Conservation (phyloP, 2,329 filamentous ascomycete species). For the Dothideomycetes sp. region DNA sequence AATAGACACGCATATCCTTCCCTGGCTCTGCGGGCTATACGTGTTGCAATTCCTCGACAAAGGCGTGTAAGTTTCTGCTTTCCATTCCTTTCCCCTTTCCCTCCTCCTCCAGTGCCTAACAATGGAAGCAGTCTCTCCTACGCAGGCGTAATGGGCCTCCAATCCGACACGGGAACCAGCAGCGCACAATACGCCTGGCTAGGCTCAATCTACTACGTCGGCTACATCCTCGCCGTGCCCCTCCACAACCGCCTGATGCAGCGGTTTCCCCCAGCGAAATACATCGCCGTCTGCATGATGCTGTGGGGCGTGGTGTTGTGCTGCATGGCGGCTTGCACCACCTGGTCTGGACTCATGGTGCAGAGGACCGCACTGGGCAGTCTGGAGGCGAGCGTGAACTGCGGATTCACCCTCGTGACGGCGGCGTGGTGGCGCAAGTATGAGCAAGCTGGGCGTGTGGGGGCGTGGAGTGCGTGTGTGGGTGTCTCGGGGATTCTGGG, state of each 20-base stretch:
- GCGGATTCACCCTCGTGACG: not conserved
- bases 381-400: slow-evolving; percentile 14
- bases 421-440: not conserved
- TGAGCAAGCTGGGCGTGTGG: not conserved
- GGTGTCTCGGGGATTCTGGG: not conserved
- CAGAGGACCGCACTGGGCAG: slow-evolving; percentile 22
- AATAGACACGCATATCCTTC: too few species aligned
- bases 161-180: too few species aligned
- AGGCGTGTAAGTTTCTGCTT: too few species aligned
- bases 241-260: slow-evolving; percentile 1
- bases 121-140: too few species aligned
- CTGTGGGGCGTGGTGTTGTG: slow-evolving; percentile 19
- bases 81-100: too few species aligned
- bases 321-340: slow-evolving; percentile 18
- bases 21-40: too few species aligned
- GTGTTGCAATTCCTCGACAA: too few species aligned
- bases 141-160: too few species aligned
- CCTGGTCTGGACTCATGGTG: slow-evolving; percentile 17
- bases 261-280: slow-evolving; percentile 5
- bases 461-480: not conserved
- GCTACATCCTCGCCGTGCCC: too few species aligned
- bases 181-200: too few species aligned
- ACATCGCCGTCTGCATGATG: slow-evolving; percentile 19
- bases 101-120: too few species aligned
- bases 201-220: too few species aligned